A percentile compares a stretch with the other conserved stretches of the same genome.
phyloP scores from a whole-genome alignment of 805 yeast species.

The Saccharomycopsis sp. region DNA sequence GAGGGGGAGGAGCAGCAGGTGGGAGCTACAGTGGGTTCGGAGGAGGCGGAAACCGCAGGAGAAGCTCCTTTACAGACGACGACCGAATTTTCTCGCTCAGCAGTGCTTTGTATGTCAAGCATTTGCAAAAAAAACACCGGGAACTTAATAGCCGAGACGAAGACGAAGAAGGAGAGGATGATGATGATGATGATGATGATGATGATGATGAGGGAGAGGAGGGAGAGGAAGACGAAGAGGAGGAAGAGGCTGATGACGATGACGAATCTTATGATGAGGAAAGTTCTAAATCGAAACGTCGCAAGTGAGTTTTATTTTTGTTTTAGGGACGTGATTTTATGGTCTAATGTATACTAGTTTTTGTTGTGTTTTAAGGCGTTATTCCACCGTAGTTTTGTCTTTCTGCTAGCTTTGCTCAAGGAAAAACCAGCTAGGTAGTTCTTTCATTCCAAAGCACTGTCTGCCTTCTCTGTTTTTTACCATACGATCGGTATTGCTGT shows the following conservation, averaged over 20 bases:
- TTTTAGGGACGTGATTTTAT: background rate
- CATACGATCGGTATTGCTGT: too few species aligned
- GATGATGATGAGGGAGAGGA: constrained; percentile 4
- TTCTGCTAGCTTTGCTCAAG: too few species aligned
- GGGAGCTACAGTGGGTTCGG: constrained; percentile 14
- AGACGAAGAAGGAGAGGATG: constrained; percentile 21
- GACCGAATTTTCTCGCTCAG: constrained; percentile 79
- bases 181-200: background rate
- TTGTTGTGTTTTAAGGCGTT: background rate
- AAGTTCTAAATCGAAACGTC: background rate
- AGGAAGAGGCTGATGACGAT: background rate
- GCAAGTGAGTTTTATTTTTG: background rate
- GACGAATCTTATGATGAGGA: background rate
- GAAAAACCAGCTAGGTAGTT: too few species aligned
- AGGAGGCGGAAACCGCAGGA: constrained; percentile 25
- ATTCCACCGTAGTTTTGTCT: too few species aligned
- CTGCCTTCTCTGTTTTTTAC: too few species aligned
- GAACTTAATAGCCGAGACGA: constrained; percentile 22
- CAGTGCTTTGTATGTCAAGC: constrained; percentile 61
- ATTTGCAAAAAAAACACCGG: constrained; percentile 43
- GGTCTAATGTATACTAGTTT: background rate
- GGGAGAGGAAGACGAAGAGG: background rate
- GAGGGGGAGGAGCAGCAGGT: background rate
- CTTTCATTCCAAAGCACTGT: too few species aligned
- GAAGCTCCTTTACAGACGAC: constrained; percentile 56